These are phyloP conservation scores for Colletotrichum navitas DNA, from an alignment of 2,329 filamentous ascomycete species.

Conservation along the genomic window DNA sequence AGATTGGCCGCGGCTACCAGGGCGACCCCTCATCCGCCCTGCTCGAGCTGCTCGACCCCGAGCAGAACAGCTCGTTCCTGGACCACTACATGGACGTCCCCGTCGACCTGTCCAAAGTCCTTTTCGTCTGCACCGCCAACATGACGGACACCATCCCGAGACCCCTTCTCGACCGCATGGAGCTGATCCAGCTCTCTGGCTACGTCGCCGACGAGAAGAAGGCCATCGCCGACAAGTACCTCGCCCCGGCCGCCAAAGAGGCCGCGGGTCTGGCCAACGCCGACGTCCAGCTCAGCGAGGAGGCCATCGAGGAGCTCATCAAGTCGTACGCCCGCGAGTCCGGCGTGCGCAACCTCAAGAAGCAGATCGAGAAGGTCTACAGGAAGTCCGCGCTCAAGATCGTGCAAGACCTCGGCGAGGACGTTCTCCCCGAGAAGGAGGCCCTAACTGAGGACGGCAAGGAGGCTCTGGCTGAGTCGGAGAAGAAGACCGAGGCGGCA, in stretches of 20 bases:
- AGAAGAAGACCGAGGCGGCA: slow-evolving; percentile 76
- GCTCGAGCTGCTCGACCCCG: slow-evolving; percentile 92
- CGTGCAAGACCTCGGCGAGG: slow-evolving; percentile 92
- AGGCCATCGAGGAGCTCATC: slow-evolving; percentile 95
- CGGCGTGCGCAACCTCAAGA: slow-evolving; percentile 97
- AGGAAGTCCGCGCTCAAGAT: slow-evolving; percentile 98
- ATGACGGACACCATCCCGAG: slow-evolving; percentile 98
- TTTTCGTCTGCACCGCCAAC: slow-evolving; percentile 99
- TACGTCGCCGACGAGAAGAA: slow-evolving; percentile 99
- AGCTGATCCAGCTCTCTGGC: slow-evolving; percentile 94
- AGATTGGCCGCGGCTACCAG: slow-evolving; percentile 96
- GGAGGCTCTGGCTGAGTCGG: slow-evolving; percentile 76
- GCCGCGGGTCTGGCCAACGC: slow-evolving; percentile 90
- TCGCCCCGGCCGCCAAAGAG: slow-evolving; percentile 94
- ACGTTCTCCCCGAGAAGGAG: slow-evolving; percentile 82
- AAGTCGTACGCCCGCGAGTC: slow-evolving; percentile 99
- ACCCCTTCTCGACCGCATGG: slow-evolving; percentile 95
- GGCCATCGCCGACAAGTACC: slow-evolving; percentile 94
- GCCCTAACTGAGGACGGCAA: slow-evolving; percentile 90
- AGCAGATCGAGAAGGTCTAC: slow-evolving; percentile 99
- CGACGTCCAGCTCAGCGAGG: slow-evolving; percentile 86
- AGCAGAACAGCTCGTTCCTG: slow-evolving; percentile 97
- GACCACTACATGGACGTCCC: slow-evolving; percentile 99
- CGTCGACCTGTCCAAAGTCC: slow-evolving; percentile 95
- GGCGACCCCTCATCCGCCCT: slow-evolving; percentile 95